These are phyloP conservation scores for Neurospora sp. DNA, from an alignment of 495 filamentous ascomycete genomes.

Conservation along the genomic window DNA sequence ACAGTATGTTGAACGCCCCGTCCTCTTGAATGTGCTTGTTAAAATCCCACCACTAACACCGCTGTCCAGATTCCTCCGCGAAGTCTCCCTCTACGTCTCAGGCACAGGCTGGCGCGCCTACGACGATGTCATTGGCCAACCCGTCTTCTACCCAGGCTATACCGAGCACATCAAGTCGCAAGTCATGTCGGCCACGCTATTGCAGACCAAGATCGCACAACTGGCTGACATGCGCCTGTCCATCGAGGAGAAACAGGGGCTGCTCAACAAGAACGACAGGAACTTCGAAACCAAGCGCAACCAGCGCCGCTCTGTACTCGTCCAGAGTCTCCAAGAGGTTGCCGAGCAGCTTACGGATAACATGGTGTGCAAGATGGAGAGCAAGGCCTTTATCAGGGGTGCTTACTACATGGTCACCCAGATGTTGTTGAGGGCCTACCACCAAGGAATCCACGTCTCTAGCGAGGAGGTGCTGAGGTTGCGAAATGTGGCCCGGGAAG, in stretches of 20 bases:
- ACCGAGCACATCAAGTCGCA: slow-evolving; percentile 74
- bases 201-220: slow-evolving; percentile 64
- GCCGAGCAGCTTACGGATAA: slow-evolving; percentile 76
- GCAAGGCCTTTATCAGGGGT: slow-evolving; percentile 79
- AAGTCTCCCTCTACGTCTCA: slow-evolving; percentile 81
- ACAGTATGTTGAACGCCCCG: slow-evolving; percentile 28
- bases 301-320: slow-evolving; percentile 50
- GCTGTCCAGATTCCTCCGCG: slow-evolving; percentile 69
- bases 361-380: slow-evolving; percentile 99
- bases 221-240: slow-evolving; percentile 62
- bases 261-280: slow-evolving; percentile 47
- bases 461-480: slow-evolving; percentile 84
- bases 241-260: slow-evolving; percentile 66
- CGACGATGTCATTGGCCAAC: slow-evolving; percentile 80
- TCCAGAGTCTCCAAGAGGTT: slow-evolving; percentile 53
- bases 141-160: slow-evolving; percentile 88
- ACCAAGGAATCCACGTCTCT: slow-evolving; percentile 95
- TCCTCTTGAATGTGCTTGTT: neutral
- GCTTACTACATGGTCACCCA: slow-evolving; percentile 88
- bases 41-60: neutral
- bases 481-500: slow-evolving; percentile 68
- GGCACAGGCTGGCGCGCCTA: slow-evolving; percentile 92
- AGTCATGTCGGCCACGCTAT: slow-evolving; percentile 63
- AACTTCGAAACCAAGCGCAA: slow-evolving; percentile 47
- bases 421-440: slow-evolving; percentile 82